A percentile compares a stretch with the other conserved stretches of the same genome.
Evolutionary conservation across 1,139 yeast species (phyloP).

Genomic region (Diutina catenulata): DNA sequence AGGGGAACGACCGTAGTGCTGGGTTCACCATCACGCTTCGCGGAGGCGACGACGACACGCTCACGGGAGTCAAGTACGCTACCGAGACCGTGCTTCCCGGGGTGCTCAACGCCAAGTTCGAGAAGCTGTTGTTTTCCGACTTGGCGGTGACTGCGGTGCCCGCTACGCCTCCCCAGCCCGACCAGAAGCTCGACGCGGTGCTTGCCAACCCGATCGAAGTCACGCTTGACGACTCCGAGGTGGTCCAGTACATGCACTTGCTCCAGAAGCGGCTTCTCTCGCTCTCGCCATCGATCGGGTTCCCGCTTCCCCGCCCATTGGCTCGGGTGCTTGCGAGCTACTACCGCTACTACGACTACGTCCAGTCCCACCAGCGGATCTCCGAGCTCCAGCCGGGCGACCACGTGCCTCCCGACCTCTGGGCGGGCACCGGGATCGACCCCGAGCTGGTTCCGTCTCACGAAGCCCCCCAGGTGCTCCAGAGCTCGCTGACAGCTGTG

Average conservation of each 20-base stretch:
- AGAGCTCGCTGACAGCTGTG: not conserved
- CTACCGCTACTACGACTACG: not conserved
- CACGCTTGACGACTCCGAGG: conserved; percentile 1
- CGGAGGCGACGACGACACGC: conserved; percentile 52
- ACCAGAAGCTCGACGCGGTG: not conserved
- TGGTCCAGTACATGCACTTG: not conserved
- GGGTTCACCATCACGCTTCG: conserved; percentile 80
- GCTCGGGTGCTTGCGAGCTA: not conserved
- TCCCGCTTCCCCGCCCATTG: not conserved
- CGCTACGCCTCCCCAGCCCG: not conserved
- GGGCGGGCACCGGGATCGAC: not conserved
- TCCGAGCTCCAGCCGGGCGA: not conserved
- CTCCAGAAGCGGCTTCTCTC: not conserved
- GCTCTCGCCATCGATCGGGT: conserved; percentile 1
- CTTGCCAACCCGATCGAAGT: not conserved
- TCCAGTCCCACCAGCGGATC: not conserved
- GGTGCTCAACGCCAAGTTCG: conserved; percentile 66
- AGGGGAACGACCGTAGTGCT: conserved; percentile 61
- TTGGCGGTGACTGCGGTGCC: conserved; percentile 24
- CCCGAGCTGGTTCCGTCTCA: not conserved
- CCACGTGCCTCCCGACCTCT: not conserved
- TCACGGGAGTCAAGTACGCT: conserved; percentile 64
- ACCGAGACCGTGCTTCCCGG: conserved; percentile 73
- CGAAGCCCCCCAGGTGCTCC: not conserved
- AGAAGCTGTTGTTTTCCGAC: conserved; percentile 70